These are phyloP conservation scores for Fusarium multiceps DNA, from an alignment of 2,329 filamentous ascomycete genomes.

Conservation along the genomic window DNA sequence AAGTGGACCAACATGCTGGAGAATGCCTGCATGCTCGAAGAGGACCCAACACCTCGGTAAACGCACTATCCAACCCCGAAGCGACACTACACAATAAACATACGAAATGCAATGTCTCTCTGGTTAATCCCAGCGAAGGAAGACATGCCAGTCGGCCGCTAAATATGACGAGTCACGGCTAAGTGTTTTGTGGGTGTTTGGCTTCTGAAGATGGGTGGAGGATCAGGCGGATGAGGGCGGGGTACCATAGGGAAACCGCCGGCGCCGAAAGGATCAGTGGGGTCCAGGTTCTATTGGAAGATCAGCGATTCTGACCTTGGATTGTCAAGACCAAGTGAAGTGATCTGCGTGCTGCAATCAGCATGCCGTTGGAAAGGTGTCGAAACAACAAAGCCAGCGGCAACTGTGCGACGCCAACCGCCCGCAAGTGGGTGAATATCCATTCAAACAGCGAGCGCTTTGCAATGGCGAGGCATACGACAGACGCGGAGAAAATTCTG, in stretches of 20 bases:
- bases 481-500: constrained; percentile 33
- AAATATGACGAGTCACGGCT: constrained; percentile 31
- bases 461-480: constrained; percentile 21
- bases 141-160: constrained; percentile 25
- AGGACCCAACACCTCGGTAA: constrained; percentile 66
- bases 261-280: constrained; percentile 25
- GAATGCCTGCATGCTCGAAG: constrained; percentile 92
- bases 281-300: constrained; percentile 19
- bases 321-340: constrained; percentile 1
- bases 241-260: constrained; percentile 29
- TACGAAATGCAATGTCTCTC: background rate
- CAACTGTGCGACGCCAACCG: constrained; percentile 17
- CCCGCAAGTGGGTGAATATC: constrained; percentile 14
- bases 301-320: constrained; percentile 3
- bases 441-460: constrained; percentile 17
- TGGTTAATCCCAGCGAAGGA: background rate
- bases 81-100: constrained; percentile 6
- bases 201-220: constrained; percentile 31
- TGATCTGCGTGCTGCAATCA: constrained; percentile 21
- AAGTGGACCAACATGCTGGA: constrained; percentile 99
- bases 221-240: constrained; percentile 36
- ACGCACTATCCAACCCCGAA: constrained; percentile 7
- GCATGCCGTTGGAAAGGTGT: constrained; percentile 16
- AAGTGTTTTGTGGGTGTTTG: constrained; percentile 31
- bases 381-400: constrained; percentile 18